Conservation (phyloP, 2,329 filamentous ascomycete species). For the Ceratocystis huliohia region DNA sequence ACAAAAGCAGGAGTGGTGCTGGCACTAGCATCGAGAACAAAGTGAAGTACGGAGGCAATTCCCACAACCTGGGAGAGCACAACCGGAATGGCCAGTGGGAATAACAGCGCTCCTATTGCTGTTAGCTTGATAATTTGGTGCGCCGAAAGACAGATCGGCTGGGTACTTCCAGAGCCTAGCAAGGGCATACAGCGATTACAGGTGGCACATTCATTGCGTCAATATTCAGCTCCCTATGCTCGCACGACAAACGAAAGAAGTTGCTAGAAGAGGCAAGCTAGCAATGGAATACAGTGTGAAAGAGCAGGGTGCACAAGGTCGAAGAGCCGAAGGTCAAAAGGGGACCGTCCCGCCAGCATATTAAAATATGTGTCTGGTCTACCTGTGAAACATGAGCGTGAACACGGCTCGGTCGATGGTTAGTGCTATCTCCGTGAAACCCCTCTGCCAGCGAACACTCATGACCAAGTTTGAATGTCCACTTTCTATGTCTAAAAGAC, state of each 20-base stretch:
- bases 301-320: background rate
- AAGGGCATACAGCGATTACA: background rate
- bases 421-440: background rate
- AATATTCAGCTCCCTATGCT: background rate
- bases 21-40: background rate
- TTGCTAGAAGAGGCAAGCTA: background rate
- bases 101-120: slow-evolving; percentile 6
- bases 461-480: background rate
- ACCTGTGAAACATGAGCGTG: slow-evolving; percentile 2
- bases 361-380: slow-evolving; percentile 6
- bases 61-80: background rate
- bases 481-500: background rate
- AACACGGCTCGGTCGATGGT: background rate
- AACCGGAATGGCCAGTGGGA: background rate
- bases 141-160: too few species aligned
- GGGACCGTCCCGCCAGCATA: slow-evolving; percentile 6
- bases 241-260: background rate
- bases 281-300: background rate
- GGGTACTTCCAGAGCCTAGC: too few species aligned
- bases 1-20: background rate
- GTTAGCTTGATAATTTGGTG: slow-evolving; percentile 12
- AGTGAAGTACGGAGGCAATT: background rate
- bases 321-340: slow-evolving; percentile 1
- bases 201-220: background rate
- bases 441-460: background rate